phyloP scores from a whole-genome alignment of 768 basidiomycete genomes.

The Trametes villosa region DNA sequence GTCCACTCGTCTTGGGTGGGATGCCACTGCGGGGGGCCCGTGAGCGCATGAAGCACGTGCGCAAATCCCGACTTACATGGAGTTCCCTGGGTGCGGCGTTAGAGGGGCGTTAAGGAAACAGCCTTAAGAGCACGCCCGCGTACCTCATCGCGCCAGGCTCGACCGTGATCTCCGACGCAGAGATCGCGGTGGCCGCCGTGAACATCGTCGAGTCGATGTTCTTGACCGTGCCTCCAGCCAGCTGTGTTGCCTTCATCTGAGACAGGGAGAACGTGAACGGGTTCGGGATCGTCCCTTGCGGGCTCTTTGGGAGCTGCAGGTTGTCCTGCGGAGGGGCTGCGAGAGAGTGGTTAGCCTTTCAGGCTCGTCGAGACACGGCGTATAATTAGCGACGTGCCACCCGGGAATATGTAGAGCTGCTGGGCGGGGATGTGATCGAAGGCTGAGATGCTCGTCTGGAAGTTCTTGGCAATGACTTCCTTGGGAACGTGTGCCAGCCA shows the following conservation, averaged over 20 bases:
- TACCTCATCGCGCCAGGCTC: constrained; percentile 62
- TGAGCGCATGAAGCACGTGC: constrained; percentile 13
- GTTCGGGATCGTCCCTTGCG: constrained; percentile 47
- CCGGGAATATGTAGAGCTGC: constrained; percentile 39
- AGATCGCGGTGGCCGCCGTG: constrained; percentile 50
- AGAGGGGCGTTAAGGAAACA: constrained; percentile 12
- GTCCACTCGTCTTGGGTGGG: constrained; percentile 68
- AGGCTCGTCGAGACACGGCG: background rate
- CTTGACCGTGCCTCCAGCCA: constrained; percentile 55
- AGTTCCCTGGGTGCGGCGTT: constrained; percentile 46
- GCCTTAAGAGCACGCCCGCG: constrained; percentile 27
- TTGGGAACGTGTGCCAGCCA: constrained; percentile 40
- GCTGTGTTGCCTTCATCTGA: constrained; percentile 47
- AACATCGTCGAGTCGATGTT: constrained; percentile 55
- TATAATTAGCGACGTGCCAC: constrained; percentile 24
- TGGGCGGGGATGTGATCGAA: constrained; percentile 37
- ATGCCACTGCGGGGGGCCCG: constrained; percentile 59
- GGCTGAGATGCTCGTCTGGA: constrained; percentile 33
- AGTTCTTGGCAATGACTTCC: constrained; percentile 44
- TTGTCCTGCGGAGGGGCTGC: constrained; percentile 44
- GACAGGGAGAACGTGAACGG: constrained; percentile 53
- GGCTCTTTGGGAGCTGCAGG: constrained; percentile 40
- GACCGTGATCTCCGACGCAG: constrained; percentile 59
- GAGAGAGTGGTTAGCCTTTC: background rate
- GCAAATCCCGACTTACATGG: constrained; percentile 44